Conservation (phyloP, 495 filamentous ascomycete genomes). For the Aspergillus taichungensis region DNA sequence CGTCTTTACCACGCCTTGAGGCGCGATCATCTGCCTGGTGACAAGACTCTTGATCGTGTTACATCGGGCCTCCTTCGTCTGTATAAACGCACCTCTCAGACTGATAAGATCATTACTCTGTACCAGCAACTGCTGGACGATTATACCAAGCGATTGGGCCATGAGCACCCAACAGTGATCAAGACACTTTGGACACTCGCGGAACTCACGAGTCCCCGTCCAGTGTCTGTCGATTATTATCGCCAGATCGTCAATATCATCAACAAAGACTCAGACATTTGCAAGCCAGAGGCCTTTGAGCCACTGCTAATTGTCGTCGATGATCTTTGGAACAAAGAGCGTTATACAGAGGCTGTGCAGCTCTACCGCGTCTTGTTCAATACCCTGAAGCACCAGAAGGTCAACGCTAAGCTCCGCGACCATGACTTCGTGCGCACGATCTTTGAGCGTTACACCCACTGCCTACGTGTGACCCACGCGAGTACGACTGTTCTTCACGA, state of each 20-base stretch:
- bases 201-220: constrained; percentile 24
- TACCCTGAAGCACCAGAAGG: constrained; percentile 22
- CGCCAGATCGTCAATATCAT: constrained; percentile 25
- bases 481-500: constrained; percentile 24
- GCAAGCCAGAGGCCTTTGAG: constrained; percentile 27
- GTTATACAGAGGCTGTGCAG: constrained; percentile 25
- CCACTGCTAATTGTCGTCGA: constrained; percentile 28
- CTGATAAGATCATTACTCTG: constrained; percentile 23
- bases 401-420: constrained; percentile 22
- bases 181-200: constrained; percentile 28
- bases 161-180: constrained; percentile 22
- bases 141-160: constrained; percentile 22
- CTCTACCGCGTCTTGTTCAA: constrained; percentile 27
- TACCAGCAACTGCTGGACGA: constrained; percentile 25
- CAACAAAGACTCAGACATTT: constrained; percentile 25
- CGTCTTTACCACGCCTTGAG: constrained; percentile 28
- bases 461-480: constrained; percentile 22
- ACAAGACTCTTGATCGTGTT: constrained; percentile 21
- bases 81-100: constrained; percentile 26
- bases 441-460: constrained; percentile 26
- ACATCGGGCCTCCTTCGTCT: constrained; percentile 19
- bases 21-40: constrained; percentile 17
- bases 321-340: constrained; percentile 27
- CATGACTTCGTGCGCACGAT: constrained; percentile 21
- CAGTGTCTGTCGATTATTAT: constrained; percentile 29